These are phyloP conservation scores for Penstemon barbatus DNA, from an alignment of 257 asterid species.

Conservation along the genomic window DNA sequence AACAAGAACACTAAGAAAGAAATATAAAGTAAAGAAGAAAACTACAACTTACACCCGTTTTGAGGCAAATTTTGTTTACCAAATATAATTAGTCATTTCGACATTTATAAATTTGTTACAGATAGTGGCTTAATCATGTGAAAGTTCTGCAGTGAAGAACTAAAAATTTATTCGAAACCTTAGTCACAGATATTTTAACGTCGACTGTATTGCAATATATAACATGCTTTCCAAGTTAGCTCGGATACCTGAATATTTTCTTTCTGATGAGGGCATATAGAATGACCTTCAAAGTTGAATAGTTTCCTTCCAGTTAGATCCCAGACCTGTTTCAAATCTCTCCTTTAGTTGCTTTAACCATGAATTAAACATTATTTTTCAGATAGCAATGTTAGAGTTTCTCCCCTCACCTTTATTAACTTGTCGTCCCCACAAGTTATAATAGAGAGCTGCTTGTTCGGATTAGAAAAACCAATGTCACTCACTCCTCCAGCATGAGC, in stretches of 20 bases:
- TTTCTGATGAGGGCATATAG: slow-evolving; percentile 95
- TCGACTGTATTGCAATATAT: background rate
- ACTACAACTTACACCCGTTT: background rate
- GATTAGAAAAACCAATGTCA: slow-evolving; percentile 92
- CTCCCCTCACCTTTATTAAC: slow-evolving; percentile 67
- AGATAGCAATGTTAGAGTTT: slow-evolving; percentile 17
- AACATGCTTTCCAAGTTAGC: slow-evolving; percentile 10
- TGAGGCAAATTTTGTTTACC: slow-evolving; percentile 7
- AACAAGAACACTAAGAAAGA: background rate
- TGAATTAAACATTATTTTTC: slow-evolving; percentile 13
- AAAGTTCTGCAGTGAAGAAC: slow-evolving; percentile 9
- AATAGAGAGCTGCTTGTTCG: slow-evolving; percentile 86
- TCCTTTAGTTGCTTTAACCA: slow-evolving; percentile 33
- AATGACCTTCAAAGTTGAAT: slow-evolving; percentile 95
- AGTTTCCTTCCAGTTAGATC: slow-evolving; percentile 84
- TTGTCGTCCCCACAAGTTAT: slow-evolving; percentile 98
- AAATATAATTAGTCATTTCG: background rate
- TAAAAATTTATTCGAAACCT: background rate
- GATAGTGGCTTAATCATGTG: background rate
- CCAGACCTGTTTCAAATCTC: slow-evolving; percentile 80
- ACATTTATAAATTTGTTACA: background rate
- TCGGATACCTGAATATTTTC: slow-evolving; percentile 83
- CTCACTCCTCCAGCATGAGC: slow-evolving; percentile 93
- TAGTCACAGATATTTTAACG: background rate
- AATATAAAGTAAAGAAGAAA: background rate